Base-by-base conservation (phyloP, 2,329 filamentous ascomycete genomes). In the Dothiorella sarmentorum region DNA sequence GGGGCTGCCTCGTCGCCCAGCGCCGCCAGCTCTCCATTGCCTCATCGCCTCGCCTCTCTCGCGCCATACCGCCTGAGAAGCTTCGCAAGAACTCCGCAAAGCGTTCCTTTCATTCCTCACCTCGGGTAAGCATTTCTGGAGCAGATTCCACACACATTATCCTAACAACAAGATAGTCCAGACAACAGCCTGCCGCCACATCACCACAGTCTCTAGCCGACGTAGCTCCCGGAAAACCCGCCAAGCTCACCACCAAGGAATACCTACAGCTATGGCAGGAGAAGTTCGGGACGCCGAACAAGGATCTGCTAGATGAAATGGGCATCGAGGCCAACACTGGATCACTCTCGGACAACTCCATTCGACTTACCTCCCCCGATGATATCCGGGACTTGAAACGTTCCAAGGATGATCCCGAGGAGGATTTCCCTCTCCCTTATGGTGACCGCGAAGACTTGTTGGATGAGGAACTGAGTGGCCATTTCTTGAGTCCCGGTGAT, bases 401-500 rank as follows among this genome's bases (percentile, higher is more conserved):
- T 4, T 29, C 7, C 17, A 18, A 57, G 1, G 31, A 44, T 7
- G 26, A 49, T 17, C 43, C 24, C n/a, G 40, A 51, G 5, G 10
- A 42, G 5, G 20, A 10, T 17, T 22, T 15, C 22, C 42, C 20
- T 6, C 17, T 31, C n/a, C 18, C 31, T 9, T 49, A 61, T 13
- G 64, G 66, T n/a, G 69, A 70, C 33, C 60, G 65, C 9, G 69
- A 65, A 29, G 51, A 55, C 17, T 18, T 40, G n/a, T 7, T 53
- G 29, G 71, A 73, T 26, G 58, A 71, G 26, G 69, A 73, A 10
- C 69, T 70, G 13, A 67, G 72, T 37, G 68, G 65, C 22, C 65
- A 72, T 6, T 73, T 74, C 44, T 64, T 80, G 49, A 69, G 72
- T 26, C 70, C 70, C 38, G 78, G 78, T 35, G 79, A 82, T 61